Evolutionary conservation across 805 yeast species (phyloP).

Genomic region (Zygosaccharomyces lentus): DNA sequence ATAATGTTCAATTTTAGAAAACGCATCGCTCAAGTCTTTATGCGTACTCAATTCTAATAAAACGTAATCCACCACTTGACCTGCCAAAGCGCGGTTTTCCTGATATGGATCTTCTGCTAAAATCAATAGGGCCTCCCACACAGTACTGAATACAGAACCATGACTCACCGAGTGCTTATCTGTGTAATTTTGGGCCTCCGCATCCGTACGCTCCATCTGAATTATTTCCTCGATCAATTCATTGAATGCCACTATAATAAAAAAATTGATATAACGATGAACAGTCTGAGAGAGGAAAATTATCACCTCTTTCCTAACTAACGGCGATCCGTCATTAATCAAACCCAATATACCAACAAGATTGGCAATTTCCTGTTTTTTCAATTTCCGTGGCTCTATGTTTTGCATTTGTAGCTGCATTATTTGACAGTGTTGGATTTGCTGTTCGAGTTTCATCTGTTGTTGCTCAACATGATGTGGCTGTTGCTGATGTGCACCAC

Average conservation of each 20-base stretch:
- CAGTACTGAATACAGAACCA: slow-evolving; percentile 78
- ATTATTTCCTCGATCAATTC: slow-evolving; percentile 78
- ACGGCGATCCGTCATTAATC: slow-evolving; percentile 81
- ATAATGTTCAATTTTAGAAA: slow-evolving; percentile 60
- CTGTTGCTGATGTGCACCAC: slow-evolving; percentile 27
- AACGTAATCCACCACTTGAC: slow-evolving; percentile 69
- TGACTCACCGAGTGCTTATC: slow-evolving; percentile 69
- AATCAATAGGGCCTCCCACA: slow-evolving; percentile 81
- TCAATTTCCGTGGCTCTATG: slow-evolving; percentile 43
- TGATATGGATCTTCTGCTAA: slow-evolving; percentile 83
- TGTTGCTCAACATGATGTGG: slow-evolving; percentile 23
- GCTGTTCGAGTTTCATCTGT: slow-evolving; percentile 32
- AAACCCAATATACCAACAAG: slow-evolving; percentile 64
- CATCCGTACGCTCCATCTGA: slow-evolving; percentile 42
- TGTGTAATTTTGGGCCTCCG: slow-evolving; percentile 21
- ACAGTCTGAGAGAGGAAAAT: slow-evolving; percentile 74
- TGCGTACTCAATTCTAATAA: slow-evolving; percentile 48
- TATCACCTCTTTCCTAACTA: slow-evolving; percentile 81
- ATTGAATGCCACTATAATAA: slow-evolving; percentile 80
- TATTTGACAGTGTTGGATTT: slow-evolving; percentile 28
- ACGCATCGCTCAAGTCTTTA: slow-evolving; percentile 61
- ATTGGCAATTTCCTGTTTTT: slow-evolving; percentile 63
- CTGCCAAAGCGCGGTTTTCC: slow-evolving; percentile 71
- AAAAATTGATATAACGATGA: slow-evolving; percentile 62
- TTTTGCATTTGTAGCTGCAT: slow-evolving; percentile 29